Evolutionary conservation across 768 basidiomycete species (phyloP), one percentile per base, ranked within the genome.

Genomic region (Aureoboletus auriporus): DNA sequence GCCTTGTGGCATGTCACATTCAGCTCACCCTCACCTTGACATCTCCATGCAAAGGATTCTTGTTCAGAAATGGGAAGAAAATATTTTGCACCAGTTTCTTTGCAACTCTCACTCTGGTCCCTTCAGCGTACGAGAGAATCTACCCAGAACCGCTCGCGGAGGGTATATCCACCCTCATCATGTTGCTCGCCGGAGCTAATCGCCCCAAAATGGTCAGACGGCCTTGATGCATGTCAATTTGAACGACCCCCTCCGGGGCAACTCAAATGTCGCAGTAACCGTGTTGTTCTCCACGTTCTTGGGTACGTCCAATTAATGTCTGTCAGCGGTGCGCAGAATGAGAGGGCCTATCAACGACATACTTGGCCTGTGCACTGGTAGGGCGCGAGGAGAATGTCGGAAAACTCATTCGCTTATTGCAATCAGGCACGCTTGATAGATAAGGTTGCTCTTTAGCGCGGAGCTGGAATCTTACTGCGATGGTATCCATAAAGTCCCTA

Each of bases 231-330:
- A 79, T 54, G 45, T 82, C 79, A 53, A 84, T 74, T 23, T 23
- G 2, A 40, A 65, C 61, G 42, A 82, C 66, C 49, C 80, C 66
- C 42, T 79, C 74, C 36, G 76, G 74, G 82, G 80, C 7, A 83
- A 64, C 52, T 83, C 81, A 57, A 83, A 80, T 9, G 70, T 63
- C 34, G 80, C 80, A 1, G 75, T 78, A 29, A 82, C 75, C 38
- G 66, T 56, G 57, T 79, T 79, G 17, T 61, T 64, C 20, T 75
- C 68, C 1, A 54, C 40, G 50, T 79, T 64, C 54, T 82, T 79
- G 54, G 77, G 73, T 9, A 82, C 62, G 51, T 81, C 77, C 73
- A 82, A 20, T 17, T n/a, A 3, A 1, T 8, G 30, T 54, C 40
- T 46, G 17, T 5, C 12, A 8, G 31, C 3, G 11, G 8, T 33